Base-by-base conservation (phyloP, 2,329 filamentous ascomycete genomes). In the Purpureocillium lavendulum region DNA sequence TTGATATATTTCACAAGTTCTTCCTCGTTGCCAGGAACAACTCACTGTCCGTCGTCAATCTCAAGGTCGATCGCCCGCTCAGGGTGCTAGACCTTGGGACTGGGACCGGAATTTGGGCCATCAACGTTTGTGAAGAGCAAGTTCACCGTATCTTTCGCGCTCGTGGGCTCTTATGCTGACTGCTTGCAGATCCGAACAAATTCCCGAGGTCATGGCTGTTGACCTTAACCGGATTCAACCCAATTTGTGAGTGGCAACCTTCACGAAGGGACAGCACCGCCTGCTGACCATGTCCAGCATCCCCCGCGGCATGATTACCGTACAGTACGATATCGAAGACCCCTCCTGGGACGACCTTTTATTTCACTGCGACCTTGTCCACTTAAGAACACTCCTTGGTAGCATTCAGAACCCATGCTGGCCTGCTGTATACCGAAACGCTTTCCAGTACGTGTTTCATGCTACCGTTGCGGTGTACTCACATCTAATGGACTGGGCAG, bases 21-120 rank as follows among this genome's bases (percentile, higher is more conserved):
- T 84, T 88, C 53, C 67, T 72, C 13, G 73, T 84, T 15, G 77
- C 77, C 36, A 77, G 82, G 46, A 67, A 71, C 30, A 59, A 69
- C 2, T 50, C 49, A 26, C 46, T 55, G 2, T 59, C 40, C 40
- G 47, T 39, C 21, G 40, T 44, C 40, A 46, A 31, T 26, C 46
- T 51, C 17, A 39, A 35, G 38, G 44, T 18, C 32, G 42, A 44
- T 15, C 44, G 39, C 35, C 39, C 33, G 4, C 55, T 54, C 24
- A 61, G 65, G 37, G 69, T 83, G 35, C 56, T 84, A 32, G 80
- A 84, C 52, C 56, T 95, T 39, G 90, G 88, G 32, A 89, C 84
- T 46, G 90, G 89, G 15, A 94, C 87, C 1, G 88, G 87, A 30
- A 90, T 94, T 45, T 97, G 90, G 90, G 78, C 84, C 31, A 85